Conservation (phyloP, 768 basidiomycete species). For the Mycena kentingensis region DNA sequence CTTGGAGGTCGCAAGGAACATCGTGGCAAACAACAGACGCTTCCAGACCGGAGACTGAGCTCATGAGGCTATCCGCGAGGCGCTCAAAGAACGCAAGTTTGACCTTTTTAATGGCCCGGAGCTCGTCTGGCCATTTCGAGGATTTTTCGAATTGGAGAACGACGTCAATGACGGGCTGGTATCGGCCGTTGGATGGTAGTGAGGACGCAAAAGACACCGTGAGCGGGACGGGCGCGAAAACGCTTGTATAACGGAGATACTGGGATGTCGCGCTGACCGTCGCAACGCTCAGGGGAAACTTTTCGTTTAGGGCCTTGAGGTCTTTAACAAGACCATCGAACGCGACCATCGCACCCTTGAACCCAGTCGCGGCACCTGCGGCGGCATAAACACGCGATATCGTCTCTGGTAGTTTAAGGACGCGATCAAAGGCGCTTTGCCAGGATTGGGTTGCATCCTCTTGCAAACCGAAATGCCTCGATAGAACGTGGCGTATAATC, state of each 20-base stretch:
- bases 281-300: slow-evolving; percentile 76
- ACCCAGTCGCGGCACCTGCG: slow-evolving; percentile 51
- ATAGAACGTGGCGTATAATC: slow-evolving; percentile 75
- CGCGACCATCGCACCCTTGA: slow-evolving; percentile 72
- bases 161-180: slow-evolving; percentile 69
- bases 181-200: slow-evolving; percentile 62
- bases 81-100: slow-evolving; percentile 91
- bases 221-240: slow-evolving; percentile 79
- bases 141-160: slow-evolving; percentile 92
- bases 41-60: slow-evolving; percentile 47
- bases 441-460: slow-evolving; percentile 47
- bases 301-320: slow-evolving; percentile 72
- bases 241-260: slow-evolving; percentile 78
- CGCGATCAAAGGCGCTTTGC: slow-evolving; percentile 58
- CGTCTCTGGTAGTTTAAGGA: slow-evolving; percentile 59
- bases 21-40: slow-evolving; percentile 63
- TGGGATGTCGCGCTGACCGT: slow-evolving; percentile 76
- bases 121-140: slow-evolving; percentile 92
- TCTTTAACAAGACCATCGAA: slow-evolving; percentile 78
- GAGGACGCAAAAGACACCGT: slow-evolving; percentile 51
- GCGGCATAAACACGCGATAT: slow-evolving; percentile 48
- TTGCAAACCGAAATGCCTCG: slow-evolving; percentile 78
- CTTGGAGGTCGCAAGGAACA: slow-evolving; percentile 58
- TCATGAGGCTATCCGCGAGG: slow-evolving; percentile 67
- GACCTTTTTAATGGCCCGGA: slow-evolving; percentile 88